Base-by-base conservation (phyloP, 2,329 filamentous ascomycete genomes). In the Clarireedia monteithiana region DNA sequence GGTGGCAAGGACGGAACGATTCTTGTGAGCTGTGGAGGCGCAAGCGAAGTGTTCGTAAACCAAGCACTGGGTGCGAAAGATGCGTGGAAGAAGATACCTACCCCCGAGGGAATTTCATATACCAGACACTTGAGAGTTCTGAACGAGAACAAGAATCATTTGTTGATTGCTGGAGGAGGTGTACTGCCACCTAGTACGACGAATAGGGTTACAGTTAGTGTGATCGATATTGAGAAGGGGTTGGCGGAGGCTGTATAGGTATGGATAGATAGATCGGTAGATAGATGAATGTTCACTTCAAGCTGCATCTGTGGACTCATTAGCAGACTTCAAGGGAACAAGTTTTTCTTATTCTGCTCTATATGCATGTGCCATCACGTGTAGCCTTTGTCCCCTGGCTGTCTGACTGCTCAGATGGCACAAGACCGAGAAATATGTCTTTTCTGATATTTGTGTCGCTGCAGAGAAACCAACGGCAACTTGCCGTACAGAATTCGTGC, bases 1-100 rank as follows among this genome's bases (percentile, higher is more conserved):
- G 67, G 67, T 10, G 67, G 67, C 3, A 14, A 36, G 4, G 62
- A 68, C 39, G 67, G 67, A 0, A 69, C 66, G 1, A 67, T 69
- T 27, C 52, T 68, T 14, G 67, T 69, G 26, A 67, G 62, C 46
- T 59, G 50, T 14, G 63, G 63, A 7, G 61, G 50, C 9, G 45
- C 56, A n/a, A 61, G 36, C 7, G 59, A 66, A 40, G 46, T 69
- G 3, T 69, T 69, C 48, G 51, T 65, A 5, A 69, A 69, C 23
- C 58, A 63, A 40, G 63, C 60, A 3, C 50, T 67, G 10, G 68
- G 67, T 4, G 66, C 61, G 42, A 53, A 46, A 24, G 52, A 59
- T 58, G 57, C 61, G 10, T 69, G 68, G 68, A 62, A 64, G 36
- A 62, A 57, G 1, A 57, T 67, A 0, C 36, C 53, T 20, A 68